These are phyloP conservation scores for Scolecobasidium constrictum DNA, from an alignment of 2,329 filamentous ascomycete genomes.

Conservation along the genomic window DNA sequence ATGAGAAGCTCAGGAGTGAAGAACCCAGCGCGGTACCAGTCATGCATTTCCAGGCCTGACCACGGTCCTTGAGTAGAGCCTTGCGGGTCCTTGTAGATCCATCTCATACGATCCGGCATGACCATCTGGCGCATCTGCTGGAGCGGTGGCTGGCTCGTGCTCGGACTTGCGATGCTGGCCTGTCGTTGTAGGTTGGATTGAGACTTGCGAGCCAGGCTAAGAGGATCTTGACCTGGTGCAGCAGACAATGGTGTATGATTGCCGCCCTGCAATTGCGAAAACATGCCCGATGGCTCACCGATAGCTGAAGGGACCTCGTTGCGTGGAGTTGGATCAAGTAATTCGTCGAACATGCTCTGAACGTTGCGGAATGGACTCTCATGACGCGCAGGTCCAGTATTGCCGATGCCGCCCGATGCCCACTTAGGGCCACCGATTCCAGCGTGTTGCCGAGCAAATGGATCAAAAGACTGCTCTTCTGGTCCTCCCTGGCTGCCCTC, in stretches of 20 bases:
- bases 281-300: conserved; percentile 4
- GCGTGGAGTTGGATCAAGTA: conserved; percentile 17
- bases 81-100: conserved; percentile 95
- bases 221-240: conserved; percentile 4
- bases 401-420: conserved; percentile 19
- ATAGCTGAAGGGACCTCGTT: conserved; percentile 4
- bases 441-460: conserved; percentile 22
- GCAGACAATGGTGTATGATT: conserved; percentile 3
- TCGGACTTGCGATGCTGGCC: conserved; percentile 31
- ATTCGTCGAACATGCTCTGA: conserved; percentile 27
- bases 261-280: not conserved
- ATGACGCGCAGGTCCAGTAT: conserved; percentile 21
- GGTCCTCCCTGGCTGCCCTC: conserved; percentile 34
- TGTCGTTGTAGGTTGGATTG: conserved; percentile 22
- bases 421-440: conserved; percentile 51
- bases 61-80: conserved; percentile 88
- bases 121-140: conserved; percentile 82
- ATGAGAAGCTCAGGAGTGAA: conserved; percentile 91
- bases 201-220: conserved; percentile 13
- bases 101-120: conserved; percentile 97
- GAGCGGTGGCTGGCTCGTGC: conserved; percentile 56
- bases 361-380: conserved; percentile 28
- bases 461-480: conserved; percentile 43
- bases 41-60: conserved; percentile 96
- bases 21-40: conserved; percentile 98